Base-by-base conservation (phyloP, 73 alveolate species). In the Blepharisma stoltei region DNA sequence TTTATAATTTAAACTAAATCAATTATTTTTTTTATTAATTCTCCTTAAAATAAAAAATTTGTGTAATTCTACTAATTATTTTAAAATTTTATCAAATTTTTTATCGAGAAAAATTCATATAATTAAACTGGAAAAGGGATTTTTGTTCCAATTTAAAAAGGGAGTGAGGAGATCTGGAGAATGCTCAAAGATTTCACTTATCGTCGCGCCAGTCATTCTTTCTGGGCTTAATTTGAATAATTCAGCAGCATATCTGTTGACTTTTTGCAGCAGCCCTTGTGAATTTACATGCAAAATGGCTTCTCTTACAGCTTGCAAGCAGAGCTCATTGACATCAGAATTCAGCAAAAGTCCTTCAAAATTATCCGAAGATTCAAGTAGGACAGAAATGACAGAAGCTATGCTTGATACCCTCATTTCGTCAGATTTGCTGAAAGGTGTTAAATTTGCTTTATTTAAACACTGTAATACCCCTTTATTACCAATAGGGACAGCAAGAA, bases 241-340 rank as follows among this genome's bases (percentile, higher is more conserved):
- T 25, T 60, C 46, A 20, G 48, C 14, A 25, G 73, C 73, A 9
- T 8, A 14, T 18, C 18, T 8, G 4, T 60, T 60, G 23, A 60
- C 46, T 60, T 60, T 60, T 25, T 60, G 73, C 2, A 60, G 2
- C 2, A 60, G 18, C 14, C 48, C 46, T 60, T 60, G 73, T 8
- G 14, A 8, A 25, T 60, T 60, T 60, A 60, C 11, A 60, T 60
- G 73, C 14, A 60, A 25, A 60, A 60, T 25, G 0, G 38, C 46
- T 60, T n/a, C 18, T 20, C 18, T 20, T n/a, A 60, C 46, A 25
- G 14, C 23, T 60, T 60, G 73, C 14, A 60, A 9, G 45, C 73
- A 60, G 23, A 60, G 23, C 46, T 60, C 73, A 25, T 60, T 60
- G 38, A 60, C 46, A 4, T 60, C 73, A 20, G 73, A n/a, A 20